Base-by-base conservation (phyloP, 2,329 filamentous ascomycete genomes). In the Apiospora phragmitis region DNA sequence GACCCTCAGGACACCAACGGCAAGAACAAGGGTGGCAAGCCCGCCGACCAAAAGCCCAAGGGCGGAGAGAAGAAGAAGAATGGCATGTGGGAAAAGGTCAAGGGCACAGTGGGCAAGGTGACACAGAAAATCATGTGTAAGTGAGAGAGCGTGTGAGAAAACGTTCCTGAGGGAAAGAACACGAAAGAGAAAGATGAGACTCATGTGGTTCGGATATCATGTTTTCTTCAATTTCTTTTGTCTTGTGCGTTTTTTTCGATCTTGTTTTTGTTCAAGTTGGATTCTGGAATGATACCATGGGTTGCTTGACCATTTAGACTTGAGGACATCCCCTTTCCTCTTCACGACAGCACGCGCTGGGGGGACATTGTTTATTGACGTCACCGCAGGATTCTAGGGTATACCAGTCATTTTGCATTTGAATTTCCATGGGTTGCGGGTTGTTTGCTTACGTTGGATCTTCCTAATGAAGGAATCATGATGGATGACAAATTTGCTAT, bases 31-130 rank as follows among this genome's bases (percentile, higher is more conserved):
- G 9, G 14, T 8, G 32, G 68, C 68, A 70, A 69, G 69, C 68
- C 43, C 43, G 47, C 70, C 55, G 32, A 62, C 9, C 32, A 38
- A 73, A 67, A 69, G 69, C 71, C 47, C 77, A 51, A 49, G 47
- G 70, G 41, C 62, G 70, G 68, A 70, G 72, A 72, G 74, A 47
- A 75, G 71, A 73, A 73, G 75, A 69, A 73, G 69, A 72, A 71
- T 67, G 62, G 59, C 71, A 32, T 35, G 29, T 32, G 69, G 18
- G 21, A 26, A 21, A 68, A n/a, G 26, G 68, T 18, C 32, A 69
- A n/a, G 47, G 32, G n/a, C 12, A 42, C 42, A 3, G 6, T 68
- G 43, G 32, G 47, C 18, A 42, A 55, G 8, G 47, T 26, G 21
- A 18, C 35, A 9, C 41, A 68, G 45, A 55, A 55, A 49, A 18